Percentiles rank a stretch among this genome's conserved stretches.
Conservation (phyloP, 495 filamentous ascomycete genomes). For the Podospora anserina region DNA sequence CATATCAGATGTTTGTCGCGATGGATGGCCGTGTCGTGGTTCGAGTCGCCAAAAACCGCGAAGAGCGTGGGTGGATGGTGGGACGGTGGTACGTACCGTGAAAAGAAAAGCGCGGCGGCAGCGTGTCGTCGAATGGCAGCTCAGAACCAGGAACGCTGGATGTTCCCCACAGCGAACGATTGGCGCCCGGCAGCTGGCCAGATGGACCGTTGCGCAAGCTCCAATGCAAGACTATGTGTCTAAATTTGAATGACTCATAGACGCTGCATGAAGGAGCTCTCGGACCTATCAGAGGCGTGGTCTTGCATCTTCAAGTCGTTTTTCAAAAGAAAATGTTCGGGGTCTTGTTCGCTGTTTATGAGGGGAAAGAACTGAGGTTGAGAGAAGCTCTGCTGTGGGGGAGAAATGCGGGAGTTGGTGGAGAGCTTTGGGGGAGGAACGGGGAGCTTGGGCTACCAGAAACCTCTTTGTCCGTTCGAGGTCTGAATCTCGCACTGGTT, state of each 20-base stretch:
- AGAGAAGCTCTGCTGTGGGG: neutral
- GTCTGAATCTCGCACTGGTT: neutral
- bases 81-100: neutral
- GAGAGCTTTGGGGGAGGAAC: neutral
- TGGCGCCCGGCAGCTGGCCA: constrained; percentile 17
- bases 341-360: constrained; percentile 19
- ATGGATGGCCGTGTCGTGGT: constrained; percentile 9
- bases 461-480: constrained; percentile 2
- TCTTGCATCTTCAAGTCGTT: constrained; percentile 21
- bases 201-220: constrained; percentile 14
- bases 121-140: constrained; percentile 5
- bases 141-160: neutral
- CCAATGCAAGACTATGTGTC: constrained; percentile 31
- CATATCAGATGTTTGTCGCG: constrained; percentile 12
- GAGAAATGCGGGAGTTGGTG: neutral
- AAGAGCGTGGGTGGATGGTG: neutral
- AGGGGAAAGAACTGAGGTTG: constrained; percentile 11
- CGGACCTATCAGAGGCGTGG: constrained; percentile 24
- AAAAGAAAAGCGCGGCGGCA: constrained; percentile 4
- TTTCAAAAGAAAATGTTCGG: constrained; percentile 25
- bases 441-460: constrained; percentile 1
- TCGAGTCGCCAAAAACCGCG: constrained; percentile 20
- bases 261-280: constrained; percentile 25
- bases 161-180: constrained; percentile 11
- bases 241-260: constrained; percentile 33